Evolutionary conservation across 2,329 filamentous ascomycete genomes (phyloP).

Genomic region (Pseudogymnoascus verrucosus): DNA sequence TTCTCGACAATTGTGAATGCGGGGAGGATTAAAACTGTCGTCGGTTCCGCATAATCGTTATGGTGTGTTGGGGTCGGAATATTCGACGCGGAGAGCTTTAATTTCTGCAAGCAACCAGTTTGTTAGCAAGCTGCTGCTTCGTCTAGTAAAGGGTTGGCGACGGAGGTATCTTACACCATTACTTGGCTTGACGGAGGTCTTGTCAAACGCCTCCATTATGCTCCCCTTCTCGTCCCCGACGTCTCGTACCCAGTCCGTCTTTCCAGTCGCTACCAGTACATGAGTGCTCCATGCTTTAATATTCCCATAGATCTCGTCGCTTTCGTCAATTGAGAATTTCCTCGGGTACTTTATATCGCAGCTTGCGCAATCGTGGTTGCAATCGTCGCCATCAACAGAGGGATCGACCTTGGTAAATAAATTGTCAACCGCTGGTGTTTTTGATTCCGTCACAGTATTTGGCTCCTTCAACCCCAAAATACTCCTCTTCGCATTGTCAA

Average conservation of each 20-base stretch:
- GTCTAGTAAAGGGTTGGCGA: background rate
- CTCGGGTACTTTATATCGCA: slow-evolving; percentile 73
- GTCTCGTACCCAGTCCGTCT: slow-evolving; percentile 88
- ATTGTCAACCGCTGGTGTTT: slow-evolving; percentile 13
- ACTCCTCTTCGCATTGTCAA: slow-evolving; percentile 21
- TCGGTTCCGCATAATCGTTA: slow-evolving; percentile 58
- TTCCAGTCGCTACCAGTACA: slow-evolving; percentile 86
- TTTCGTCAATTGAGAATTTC: slow-evolving; percentile 64
- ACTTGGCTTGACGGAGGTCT: slow-evolving; percentile 46
- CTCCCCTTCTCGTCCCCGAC: slow-evolving; percentile 81
- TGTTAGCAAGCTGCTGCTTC: background rate
- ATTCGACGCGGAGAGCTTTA: slow-evolving; percentile 90
- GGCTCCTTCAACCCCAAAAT: slow-evolving; percentile 22
- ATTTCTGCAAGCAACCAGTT: slow-evolving; percentile 43
- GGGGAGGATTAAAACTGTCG: slow-evolving; percentile 75
- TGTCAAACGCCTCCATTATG: slow-evolving; percentile 68
- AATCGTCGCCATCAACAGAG: slow-evolving; percentile 79
- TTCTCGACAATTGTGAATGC: slow-evolving; percentile 77
- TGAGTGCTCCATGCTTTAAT: slow-evolving; percentile 86
- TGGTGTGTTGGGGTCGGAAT: slow-evolving; percentile 69
- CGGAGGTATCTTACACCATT: slow-evolving; percentile 53
- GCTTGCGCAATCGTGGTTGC: slow-evolving; percentile 74
- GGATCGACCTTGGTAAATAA: slow-evolving; percentile 71
- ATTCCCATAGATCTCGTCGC: slow-evolving; percentile 73
- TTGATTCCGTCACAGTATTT: background rate